A percentile compares a stretch with the other conserved stretches of the same genome.
Conservation (phyloP, 2,329 filamentous ascomycete species). For the Pleochaeta shiraiana region DNA sequence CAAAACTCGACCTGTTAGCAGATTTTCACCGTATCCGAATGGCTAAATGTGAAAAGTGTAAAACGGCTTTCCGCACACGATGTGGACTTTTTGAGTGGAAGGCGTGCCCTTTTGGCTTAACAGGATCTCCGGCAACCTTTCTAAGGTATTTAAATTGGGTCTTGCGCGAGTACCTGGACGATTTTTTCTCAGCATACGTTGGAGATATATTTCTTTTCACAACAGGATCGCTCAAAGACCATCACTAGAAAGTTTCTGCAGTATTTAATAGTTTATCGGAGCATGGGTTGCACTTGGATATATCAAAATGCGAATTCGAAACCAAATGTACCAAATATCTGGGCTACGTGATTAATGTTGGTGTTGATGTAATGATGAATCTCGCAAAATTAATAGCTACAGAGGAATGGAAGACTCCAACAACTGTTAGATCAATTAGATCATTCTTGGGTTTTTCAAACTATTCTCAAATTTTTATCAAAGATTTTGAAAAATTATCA, state of each 20-base stretch:
- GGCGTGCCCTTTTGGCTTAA: slow-evolving; percentile 5
- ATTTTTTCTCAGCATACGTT: slow-evolving; percentile 2
- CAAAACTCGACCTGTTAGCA: background rate
- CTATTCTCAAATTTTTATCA: background rate
- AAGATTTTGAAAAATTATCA: background rate
- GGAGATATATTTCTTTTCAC: slow-evolving; percentile 7
- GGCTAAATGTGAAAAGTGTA: background rate
- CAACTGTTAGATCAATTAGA: background rate
- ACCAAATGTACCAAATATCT: background rate
- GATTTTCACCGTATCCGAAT: background rate
- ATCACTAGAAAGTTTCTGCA: slow-evolving; percentile 4
- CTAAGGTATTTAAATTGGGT: slow-evolving; percentile 6
- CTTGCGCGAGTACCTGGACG: background rate
- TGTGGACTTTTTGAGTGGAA: slow-evolving; percentile 2
- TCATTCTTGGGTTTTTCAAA: slow-evolving; percentile 3
- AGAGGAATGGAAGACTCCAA: background rate
- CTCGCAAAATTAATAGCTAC: background rate
- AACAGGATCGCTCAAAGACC: background rate
- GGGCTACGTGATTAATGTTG: background rate
- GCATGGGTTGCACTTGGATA: slow-evolving; percentile 1
- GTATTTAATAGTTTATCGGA: slow-evolving; percentile 4
- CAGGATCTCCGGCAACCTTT: slow-evolving; percentile 2
- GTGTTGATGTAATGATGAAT: background rate
- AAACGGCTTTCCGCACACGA: background rate
- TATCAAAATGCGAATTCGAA: slow-evolving; percentile 6